These are phyloP conservation scores for Dichotomopilus funicola DNA, from an alignment of 2,329 filamentous ascomycete genomes.

Conservation along the genomic window DNA sequence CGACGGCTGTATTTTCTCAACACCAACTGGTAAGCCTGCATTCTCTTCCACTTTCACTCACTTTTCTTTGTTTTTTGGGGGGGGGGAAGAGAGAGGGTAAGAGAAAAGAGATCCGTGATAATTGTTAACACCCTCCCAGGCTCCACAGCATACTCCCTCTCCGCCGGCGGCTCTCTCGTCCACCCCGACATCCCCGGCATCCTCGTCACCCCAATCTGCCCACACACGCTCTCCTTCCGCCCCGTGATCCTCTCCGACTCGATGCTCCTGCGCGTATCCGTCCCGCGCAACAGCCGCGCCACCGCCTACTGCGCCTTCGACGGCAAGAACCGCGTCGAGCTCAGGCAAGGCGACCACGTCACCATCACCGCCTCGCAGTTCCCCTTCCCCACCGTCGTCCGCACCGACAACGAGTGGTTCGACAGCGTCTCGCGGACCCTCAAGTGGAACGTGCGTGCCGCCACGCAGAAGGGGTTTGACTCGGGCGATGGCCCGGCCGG, in stretches of 20 bases:
- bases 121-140: conserved; percentile 34
- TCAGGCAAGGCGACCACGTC: conserved; percentile 89
- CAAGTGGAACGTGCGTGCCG: conserved; percentile 90
- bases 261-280: conserved; percentile 80
- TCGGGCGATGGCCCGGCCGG: conserved; percentile 31
- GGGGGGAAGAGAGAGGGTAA: no score
- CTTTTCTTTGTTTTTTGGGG: neutral
- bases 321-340: conserved; percentile 89
- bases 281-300: conserved; percentile 77
- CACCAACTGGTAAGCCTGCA: conserved; percentile 62
- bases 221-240: conserved; percentile 91
- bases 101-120: neutral
- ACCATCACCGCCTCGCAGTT: conserved; percentile 95
- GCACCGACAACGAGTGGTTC: conserved; percentile 90
- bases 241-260: conserved; percentile 97
- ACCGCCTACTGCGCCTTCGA: conserved; percentile 97
- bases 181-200: conserved; percentile 97
- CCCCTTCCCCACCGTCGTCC: conserved; percentile 92
- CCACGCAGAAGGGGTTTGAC: conserved; percentile 86
- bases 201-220: conserved; percentile 93
- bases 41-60: neutral
- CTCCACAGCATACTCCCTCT: conserved; percentile 91
- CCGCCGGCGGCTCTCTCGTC: conserved; percentile 88
- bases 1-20: conserved; percentile 96
- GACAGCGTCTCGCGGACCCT: conserved; percentile 88